These are phyloP conservation scores for Coriaria nepalensis DNA, from an alignment of 306 rosid genomes.

Conservation along the genomic window DNA sequence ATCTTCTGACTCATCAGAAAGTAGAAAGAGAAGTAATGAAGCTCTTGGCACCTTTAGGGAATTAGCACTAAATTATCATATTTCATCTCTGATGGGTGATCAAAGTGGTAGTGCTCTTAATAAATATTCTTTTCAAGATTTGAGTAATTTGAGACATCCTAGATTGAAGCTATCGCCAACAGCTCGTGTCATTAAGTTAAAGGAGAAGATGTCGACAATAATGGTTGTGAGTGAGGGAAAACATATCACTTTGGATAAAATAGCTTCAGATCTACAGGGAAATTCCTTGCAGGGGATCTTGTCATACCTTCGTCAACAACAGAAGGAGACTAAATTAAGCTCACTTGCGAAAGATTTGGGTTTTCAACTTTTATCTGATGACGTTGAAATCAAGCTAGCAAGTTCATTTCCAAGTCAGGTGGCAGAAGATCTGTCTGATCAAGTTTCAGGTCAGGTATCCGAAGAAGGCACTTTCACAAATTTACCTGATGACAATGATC, in stretches of 20 bases:
- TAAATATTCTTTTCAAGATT: constrained; percentile 22
- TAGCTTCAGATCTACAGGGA: constrained; percentile 42
- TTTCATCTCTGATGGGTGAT: constrained; percentile 23
- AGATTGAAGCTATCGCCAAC: constrained; percentile 41
- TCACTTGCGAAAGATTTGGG: constrained; percentile 82
- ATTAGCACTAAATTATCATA: constrained; percentile 45
- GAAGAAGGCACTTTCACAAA: constrained; percentile 26
- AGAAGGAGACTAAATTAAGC: constrained; percentile 49
- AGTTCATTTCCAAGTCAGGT: constrained; percentile 23
- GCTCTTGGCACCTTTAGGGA: constrained; percentile 56
- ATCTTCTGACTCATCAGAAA: constrained; percentile 45
- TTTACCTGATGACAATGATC: constrained; percentile 25
- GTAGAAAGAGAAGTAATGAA: constrained; percentile 42
- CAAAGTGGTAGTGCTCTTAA: constrained; percentile 21
- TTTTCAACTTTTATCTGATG: constrained; percentile 85
- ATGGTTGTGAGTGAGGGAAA: constrained; percentile 53
- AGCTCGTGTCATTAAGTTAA: constrained; percentile 37
- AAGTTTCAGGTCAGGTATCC: constrained; percentile 26
- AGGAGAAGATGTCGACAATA: constrained; percentile 47
- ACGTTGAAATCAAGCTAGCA: constrained; percentile 47
- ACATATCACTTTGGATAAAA: constrained; percentile 45
- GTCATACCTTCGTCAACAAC: constrained; percentile 37
- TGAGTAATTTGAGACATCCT: constrained; percentile 41
- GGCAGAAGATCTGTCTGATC: constrained; percentile 34
- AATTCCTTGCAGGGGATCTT: constrained; percentile 66